These are phyloP conservation scores for Penicillium sp. DNA, from an alignment of 2,329 filamentous ascomycete genomes.

Conservation along the genomic window DNA sequence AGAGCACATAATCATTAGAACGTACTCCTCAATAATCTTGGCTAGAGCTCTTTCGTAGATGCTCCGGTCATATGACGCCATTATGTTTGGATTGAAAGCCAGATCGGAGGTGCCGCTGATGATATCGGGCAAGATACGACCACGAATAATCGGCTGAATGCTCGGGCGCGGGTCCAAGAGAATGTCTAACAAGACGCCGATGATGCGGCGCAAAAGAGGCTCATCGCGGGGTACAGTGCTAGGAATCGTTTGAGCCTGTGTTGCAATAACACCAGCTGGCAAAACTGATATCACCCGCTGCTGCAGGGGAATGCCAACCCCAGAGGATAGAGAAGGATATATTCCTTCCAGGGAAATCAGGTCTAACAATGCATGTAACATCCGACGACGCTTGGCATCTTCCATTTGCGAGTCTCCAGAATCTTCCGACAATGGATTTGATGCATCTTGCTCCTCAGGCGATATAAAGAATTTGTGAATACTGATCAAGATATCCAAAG, in stretches of 20 bases:
- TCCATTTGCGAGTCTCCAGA: conserved; percentile 36
- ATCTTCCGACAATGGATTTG: neutral
- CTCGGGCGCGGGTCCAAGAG: conserved; percentile 34
- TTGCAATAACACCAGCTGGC: conserved; percentile 44
- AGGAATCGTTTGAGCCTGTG: conserved; percentile 24
- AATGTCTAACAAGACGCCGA: conserved; percentile 31
- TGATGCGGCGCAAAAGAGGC: conserved; percentile 32
- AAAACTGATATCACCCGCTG: conserved; percentile 45
- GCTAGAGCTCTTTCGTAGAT: conserved; percentile 27
- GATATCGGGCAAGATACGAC: conserved; percentile 43
- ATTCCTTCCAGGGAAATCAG: conserved; percentile 47
- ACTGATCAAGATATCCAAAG: conserved; percentile 34
- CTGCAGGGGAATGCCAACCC: conserved; percentile 46
- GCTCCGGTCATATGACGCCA: conserved; percentile 15
- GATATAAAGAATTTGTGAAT: conserved; percentile 39
- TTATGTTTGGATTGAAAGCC: conserved; percentile 36
- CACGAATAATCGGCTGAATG: conserved; percentile 41
- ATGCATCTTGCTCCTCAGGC: conserved; percentile 15
- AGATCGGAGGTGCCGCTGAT: conserved; percentile 41
- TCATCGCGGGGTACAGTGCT: conserved; percentile 29
- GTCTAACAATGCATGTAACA: conserved; percentile 44
- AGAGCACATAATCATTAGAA: neutral
- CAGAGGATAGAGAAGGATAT: conserved; percentile 44
- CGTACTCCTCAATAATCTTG: conserved; percentile 38
- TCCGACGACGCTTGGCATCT: conserved; percentile 43